Evolutionary conservation across 2,329 filamentous ascomycete species (phyloP).

Genomic region (Orbilia ellipsospora): DNA sequence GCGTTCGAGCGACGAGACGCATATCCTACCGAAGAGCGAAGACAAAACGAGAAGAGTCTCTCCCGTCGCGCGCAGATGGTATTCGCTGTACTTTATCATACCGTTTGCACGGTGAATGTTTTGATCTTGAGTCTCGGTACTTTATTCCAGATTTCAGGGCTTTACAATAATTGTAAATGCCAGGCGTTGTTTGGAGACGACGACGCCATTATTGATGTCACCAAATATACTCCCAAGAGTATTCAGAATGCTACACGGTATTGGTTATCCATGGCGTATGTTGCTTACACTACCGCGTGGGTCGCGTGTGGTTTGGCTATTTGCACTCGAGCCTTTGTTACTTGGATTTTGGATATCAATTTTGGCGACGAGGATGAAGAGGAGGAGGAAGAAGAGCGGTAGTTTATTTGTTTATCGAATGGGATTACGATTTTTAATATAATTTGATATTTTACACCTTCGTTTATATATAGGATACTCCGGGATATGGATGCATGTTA

Average conservation of each 20-base stretch:
- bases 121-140: slow-evolving; percentile 15
- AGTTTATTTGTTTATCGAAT: background rate
- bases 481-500: too few relatives aligned
- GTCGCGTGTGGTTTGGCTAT: slow-evolving; percentile 22
- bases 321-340: slow-evolving; percentile 15
- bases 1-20: slow-evolving; percentile 12
- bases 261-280: slow-evolving; percentile 28
- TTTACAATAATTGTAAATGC: slow-evolving; percentile 28
- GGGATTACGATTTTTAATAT: too few relatives aligned
- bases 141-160: slow-evolving; percentile 17
- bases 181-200: slow-evolving; percentile 19
- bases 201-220: slow-evolving; percentile 19
- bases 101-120: slow-evolving; percentile 19
- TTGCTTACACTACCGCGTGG: slow-evolving; percentile 23
- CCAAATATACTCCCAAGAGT: background rate
- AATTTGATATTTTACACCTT: too few relatives aligned
- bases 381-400: slow-evolving; percentile 5
- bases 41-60: background rate
- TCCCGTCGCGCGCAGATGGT: background rate
- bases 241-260: slow-evolving; percentile 14
- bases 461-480: too few relatives aligned
- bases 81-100: slow-evolving; percentile 7
- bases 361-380: slow-evolving; percentile 14
- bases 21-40: background rate
- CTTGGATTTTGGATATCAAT: slow-evolving; percentile 16